Evolutionary conservation across 352 stramenopile genomes (phyloP).

Genomic region (Phytophthora quininea): DNA sequence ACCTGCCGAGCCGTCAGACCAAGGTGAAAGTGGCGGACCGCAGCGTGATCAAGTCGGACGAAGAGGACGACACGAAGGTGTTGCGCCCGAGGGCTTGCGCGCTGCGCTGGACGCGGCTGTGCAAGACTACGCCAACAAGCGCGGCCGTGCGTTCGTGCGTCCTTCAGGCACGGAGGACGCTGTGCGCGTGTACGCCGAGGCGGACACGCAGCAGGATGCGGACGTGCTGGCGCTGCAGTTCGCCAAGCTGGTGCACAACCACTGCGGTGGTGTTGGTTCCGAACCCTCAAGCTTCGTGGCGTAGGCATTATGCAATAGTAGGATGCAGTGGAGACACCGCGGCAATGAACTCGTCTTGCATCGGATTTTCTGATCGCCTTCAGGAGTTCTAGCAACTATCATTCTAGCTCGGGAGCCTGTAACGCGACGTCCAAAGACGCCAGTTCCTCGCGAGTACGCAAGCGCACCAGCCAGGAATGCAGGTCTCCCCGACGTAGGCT

Average conservation of each 20-base stretch:
- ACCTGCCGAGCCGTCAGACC: constrained; percentile 93
- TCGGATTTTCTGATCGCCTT: background rate
- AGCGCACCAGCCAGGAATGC: too few species aligned
- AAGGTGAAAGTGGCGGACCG: constrained; percentile 87
- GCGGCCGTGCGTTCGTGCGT: constrained; percentile 92
- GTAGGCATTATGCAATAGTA: constrained; percentile 28
- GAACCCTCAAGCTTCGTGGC: constrained; percentile 74
- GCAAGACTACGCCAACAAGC: constrained; percentile 63
- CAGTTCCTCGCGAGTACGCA: too few species aligned
- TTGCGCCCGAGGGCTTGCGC: constrained; percentile 67
- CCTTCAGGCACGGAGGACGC: constrained; percentile 98
- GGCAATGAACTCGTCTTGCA: constrained; percentile 1
- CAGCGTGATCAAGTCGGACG: constrained; percentile 61
- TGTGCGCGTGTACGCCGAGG: constrained; percentile 98
- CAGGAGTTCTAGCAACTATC: too few species aligned
- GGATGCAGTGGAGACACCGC: background rate
- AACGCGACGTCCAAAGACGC: too few species aligned
- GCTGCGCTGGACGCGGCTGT: constrained; percentile 56
- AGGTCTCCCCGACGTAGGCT: too few species aligned
- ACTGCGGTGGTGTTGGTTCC: constrained; percentile 70
- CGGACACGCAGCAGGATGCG: constrained; percentile 87
- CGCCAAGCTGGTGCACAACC: constrained; percentile 79
- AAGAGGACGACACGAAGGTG: constrained; percentile 73
- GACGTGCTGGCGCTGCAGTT: constrained; percentile 91
- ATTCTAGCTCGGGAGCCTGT: too few species aligned